Conservation (phyloP, 208 protist species). For the Willaertia magna region DNA sequence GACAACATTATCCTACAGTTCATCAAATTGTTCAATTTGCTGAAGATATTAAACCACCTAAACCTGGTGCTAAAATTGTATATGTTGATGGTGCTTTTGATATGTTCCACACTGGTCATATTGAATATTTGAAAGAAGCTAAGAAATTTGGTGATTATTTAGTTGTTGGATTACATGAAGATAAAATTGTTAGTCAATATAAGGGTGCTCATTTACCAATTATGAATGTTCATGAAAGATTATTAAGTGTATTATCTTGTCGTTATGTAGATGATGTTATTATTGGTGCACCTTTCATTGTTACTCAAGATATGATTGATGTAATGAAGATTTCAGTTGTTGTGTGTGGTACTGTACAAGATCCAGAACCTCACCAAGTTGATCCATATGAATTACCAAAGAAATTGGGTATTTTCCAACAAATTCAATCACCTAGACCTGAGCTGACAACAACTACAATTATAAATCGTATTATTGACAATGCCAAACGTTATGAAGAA, state of each 20-base stretch:
- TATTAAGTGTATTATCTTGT: constrained; percentile 85
- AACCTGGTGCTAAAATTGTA: constrained; percentile 69
- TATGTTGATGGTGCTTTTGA: constrained; percentile 95
- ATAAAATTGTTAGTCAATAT: constrained; percentile 66
- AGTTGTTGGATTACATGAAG: constrained; percentile 86
- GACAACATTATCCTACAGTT: constrained; percentile 66
- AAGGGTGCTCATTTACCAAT: constrained; percentile 89
- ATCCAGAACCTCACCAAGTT: not conserved
- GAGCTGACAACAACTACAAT: constrained; percentile 6
- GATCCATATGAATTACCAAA: constrained; percentile 31
- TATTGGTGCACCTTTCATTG: constrained; percentile 82
- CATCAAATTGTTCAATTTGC: constrained; percentile 88
- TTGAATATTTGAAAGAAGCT: constrained; percentile 76
- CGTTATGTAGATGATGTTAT: constrained; percentile 93
- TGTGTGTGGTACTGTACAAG: constrained; percentile 49
- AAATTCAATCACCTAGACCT: not conserved
- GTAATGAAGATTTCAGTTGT: constrained; percentile 63
- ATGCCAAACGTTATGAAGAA: not conserved
- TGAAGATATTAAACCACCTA: constrained; percentile 52
- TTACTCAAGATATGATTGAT: constrained; percentile 79
- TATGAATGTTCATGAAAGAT: constrained; percentile 94
- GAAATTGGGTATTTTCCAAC: not conserved
- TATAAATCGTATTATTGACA: not conserved
- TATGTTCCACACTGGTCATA: constrained; percentile 88
- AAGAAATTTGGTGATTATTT: constrained; percentile 79